phyloP scores from a whole-genome alignment of 768 basidiomycete species.

The Pilatotrama ljubarskyi region DNA sequence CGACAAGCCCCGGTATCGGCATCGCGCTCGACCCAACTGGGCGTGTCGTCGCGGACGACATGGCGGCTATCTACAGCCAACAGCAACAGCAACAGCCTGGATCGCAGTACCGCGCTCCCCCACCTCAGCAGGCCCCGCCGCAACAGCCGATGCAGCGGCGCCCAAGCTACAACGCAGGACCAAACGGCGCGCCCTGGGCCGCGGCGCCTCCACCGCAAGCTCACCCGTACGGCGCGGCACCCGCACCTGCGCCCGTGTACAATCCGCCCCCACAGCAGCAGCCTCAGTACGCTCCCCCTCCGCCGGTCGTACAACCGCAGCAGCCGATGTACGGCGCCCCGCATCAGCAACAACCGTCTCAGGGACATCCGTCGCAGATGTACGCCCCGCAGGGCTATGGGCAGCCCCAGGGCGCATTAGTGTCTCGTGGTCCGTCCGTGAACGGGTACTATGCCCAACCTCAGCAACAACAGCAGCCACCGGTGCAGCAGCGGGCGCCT shows the following conservation, averaged over 20 bases:
- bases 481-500: slow-evolving; percentile 46
- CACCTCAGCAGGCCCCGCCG: slow-evolving; percentile 31
- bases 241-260: slow-evolving; percentile 30
- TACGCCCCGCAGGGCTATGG: slow-evolving; percentile 20
- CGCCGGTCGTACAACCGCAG: slow-evolving; percentile 32
- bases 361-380: slow-evolving; percentile 18
- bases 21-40: slow-evolving; percentile 82
- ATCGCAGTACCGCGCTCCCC: slow-evolving; percentile 40
- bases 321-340: slow-evolving; percentile 26
- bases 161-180: slow-evolving; percentile 20
- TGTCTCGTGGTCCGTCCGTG: slow-evolving; percentile 33
- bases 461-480: slow-evolving; percentile 34
- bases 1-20: slow-evolving; percentile 77
- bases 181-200: slow-evolving; percentile 32
- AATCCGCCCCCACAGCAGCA: slow-evolving; percentile 21
- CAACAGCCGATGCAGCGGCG: slow-evolving; percentile 30
- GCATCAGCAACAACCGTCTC: slow-evolving; percentile 9
- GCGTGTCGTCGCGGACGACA: slow-evolving; percentile 75
- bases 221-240: slow-evolving; percentile 4
- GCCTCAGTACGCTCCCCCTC: slow-evolving; percentile 21
- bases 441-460: slow-evolving; percentile 36
- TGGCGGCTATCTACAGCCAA: slow-evolving; percentile 53
- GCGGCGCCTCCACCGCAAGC: slow-evolving; percentile 31
- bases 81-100: slow-evolving; percentile 32
- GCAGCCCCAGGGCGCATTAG: slow-evolving; percentile 16